Percentiles rank a stretch among this genome's conserved stretches.
phyloP scores from a whole-genome alignment of 768 basidiomycete species.

The Psilocybe cubensis region DNA sequence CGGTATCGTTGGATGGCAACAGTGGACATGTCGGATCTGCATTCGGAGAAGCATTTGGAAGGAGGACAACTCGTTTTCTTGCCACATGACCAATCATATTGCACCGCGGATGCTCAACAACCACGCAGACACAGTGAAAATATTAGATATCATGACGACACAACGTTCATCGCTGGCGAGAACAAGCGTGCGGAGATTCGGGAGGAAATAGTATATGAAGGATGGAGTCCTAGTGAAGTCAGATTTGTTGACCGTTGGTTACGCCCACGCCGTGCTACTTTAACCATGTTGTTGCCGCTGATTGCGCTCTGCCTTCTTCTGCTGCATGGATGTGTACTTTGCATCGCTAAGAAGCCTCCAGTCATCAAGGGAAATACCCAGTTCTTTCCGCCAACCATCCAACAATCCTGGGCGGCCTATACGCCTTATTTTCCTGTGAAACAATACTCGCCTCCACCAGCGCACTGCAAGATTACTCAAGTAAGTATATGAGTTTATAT shows the following conservation, averaged over 20 bases:
- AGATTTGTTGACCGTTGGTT: not conserved
- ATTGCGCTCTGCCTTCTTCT: not conserved
- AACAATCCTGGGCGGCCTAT: conserved; percentile 27
- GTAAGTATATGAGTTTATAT: conserved; percentile 13
- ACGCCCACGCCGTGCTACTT: not conserved
- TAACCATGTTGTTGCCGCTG: not conserved
- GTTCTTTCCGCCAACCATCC: conserved; percentile 16
- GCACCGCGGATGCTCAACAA: not conserved
- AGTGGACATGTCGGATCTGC: not conserved
- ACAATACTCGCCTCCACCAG: conserved; percentile 23
- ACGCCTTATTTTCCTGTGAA: conserved; percentile 29
- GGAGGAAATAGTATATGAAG: not conserved
- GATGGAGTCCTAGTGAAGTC: not conserved
- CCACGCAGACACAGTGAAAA: not conserved
- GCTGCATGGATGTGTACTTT: not conserved
- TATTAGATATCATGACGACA: not conserved
- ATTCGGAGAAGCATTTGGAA: not conserved
- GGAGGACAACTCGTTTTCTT: not conserved
- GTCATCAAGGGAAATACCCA: not conserved
- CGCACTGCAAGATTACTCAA: conserved; percentile 25
- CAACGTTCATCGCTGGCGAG: not conserved
- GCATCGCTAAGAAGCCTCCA: not conserved
- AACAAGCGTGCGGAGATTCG: not conserved
- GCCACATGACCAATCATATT: not conserved
- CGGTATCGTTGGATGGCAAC: too few species aligned